These are phyloP conservation scores for Apiospora kogelbergensis DNA, from an alignment of 2,329 filamentous ascomycete species.

Conservation along the genomic window DNA sequence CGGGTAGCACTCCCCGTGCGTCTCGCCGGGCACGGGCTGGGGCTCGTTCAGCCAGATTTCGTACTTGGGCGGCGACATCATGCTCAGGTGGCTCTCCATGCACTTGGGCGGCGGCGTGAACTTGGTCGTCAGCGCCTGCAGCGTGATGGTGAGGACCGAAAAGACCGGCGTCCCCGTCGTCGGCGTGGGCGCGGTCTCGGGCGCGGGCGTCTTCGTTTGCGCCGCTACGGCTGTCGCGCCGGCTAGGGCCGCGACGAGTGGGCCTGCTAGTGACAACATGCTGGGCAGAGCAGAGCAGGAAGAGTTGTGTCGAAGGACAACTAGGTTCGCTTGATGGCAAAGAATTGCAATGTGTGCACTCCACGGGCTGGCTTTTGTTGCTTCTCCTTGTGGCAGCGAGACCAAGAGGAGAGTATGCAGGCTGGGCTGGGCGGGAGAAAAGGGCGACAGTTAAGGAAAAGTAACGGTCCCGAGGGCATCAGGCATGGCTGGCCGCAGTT, in stretches of 20 bases:
- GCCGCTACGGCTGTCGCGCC: background rate
- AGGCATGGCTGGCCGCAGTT: background rate
- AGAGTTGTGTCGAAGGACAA: background rate
- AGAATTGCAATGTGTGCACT: no score
- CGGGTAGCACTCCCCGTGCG: slow-evolving; percentile 21
- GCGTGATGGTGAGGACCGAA: background rate
- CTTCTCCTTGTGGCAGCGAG: background rate
- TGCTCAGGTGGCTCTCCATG: slow-evolving; percentile 17
- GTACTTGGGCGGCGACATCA: slow-evolving; percentile 20
- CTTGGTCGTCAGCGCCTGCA: background rate
- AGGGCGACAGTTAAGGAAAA: background rate
- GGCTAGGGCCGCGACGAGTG: background rate
- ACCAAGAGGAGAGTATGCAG: background rate
- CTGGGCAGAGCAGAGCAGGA: background rate
- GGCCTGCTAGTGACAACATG: background rate
- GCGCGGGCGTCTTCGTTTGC: background rate
- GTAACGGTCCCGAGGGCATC: background rate
- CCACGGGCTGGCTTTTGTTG: background rate
- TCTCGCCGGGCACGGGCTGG: slow-evolving; percentile 18
- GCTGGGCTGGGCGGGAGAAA: background rate
- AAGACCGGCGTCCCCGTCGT: background rate
- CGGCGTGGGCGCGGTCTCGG: no score
- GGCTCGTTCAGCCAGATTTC: slow-evolving; percentile 26
- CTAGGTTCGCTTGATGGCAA: background rate
- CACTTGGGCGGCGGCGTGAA: slow-evolving; percentile 8